These are phyloP conservation scores for Botrytis porri DNA, from an alignment of 2,329 filamentous ascomycete species.

Conservation along the genomic window DNA sequence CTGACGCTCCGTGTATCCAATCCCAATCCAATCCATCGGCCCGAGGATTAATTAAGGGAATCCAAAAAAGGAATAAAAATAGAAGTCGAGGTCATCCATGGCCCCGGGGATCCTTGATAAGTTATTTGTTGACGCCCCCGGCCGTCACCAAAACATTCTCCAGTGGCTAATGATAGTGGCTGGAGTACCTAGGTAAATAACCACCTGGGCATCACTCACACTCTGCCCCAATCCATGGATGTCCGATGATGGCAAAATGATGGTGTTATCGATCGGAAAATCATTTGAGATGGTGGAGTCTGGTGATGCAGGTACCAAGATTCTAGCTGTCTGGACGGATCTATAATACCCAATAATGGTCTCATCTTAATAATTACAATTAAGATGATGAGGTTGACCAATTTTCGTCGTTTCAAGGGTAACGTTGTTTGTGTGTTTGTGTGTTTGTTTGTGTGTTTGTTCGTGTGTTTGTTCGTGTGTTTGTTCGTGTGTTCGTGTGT, in stretches of 20 bases:
- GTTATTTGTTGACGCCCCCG: not conserved
- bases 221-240: not conserved
- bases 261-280: not conserved
- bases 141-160: not conserved
- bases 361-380: not conserved
- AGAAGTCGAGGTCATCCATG: not conserved
- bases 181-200: not conserved
- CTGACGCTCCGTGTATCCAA: not conserved
- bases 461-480: no score
- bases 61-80: not conserved
- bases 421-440: no score
- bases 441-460: no score
- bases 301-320: slow-evolving; percentile 11
- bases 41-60: no score
- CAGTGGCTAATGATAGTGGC: not conserved
- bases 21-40: not conserved
- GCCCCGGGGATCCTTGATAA: no score
- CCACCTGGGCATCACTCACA: not conserved
- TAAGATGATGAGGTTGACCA: not conserved
- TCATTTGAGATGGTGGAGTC: slow-evolving; percentile 4
- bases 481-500: not conserved
- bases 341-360: not conserved
- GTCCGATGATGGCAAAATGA: not conserved
- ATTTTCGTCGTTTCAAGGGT: not conserved
- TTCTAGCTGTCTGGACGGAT: not conserved